Evolutionary conservation across 2,329 filamentous ascomycete genomes (phyloP), one percentile per base, ranked within the genome.

Genomic region (Alternaria triticimaculans): DNA sequence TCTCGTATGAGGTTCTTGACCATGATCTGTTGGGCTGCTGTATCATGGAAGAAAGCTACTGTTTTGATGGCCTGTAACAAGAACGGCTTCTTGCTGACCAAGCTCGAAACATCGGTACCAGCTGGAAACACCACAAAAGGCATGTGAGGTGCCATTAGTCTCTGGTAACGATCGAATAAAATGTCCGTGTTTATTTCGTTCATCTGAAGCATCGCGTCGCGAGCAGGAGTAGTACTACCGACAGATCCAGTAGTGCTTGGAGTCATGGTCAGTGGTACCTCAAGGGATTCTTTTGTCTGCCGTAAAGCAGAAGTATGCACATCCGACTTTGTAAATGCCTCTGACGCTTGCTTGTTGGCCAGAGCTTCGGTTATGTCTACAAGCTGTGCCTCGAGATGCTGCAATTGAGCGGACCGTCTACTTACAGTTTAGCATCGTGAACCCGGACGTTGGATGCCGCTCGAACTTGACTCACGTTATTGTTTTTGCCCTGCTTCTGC

Each of bases 361-460:
- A 28, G 26, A 12, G 46, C 46, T 18, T 49, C 23, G 1, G 25
- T 26, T 1, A 49, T 49, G 2, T 49, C 25, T 49, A 25, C 46
- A 4, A 49, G 46, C 46, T 49, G n/a, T 49, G 46, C 11, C 18
- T 49, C 46, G 3, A 49, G 46, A 8, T 49, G 23, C 23, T 49
- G 46, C 25, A 49, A 28, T 12, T 49, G 46, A 49, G 46, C 46
- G 23, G n/a, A 49, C 9, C 46, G 46, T 28, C 46, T 49, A 18
- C 46, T 8, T 2, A 26, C 9, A n/a, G 1, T n/a, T 49, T 26
- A 49, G 14, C 23, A 20, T 18, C 1, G 0, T n/a, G 23, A 28
- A 11, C 0, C 1, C 37, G 0, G 9, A 18, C 0, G 6, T 3
- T 2, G 2, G 2, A 2, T 1, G 3, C 15, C 37, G 23, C 46